phyloP scores from a whole-genome alignment of 2,329 filamentous ascomycete genomes.

The Claviceps sp. region DNA sequence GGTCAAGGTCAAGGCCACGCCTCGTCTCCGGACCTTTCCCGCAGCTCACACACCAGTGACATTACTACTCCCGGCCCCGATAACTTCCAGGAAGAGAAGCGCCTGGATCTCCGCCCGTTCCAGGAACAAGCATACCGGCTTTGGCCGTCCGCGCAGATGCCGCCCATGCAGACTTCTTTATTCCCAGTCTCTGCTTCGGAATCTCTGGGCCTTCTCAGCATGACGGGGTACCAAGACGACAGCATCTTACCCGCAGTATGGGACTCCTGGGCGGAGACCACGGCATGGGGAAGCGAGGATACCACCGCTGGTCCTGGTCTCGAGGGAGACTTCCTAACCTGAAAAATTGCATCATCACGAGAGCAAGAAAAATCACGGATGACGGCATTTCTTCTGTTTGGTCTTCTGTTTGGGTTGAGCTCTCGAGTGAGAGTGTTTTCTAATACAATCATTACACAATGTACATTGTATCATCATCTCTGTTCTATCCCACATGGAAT shows the following conservation, averaged over 20 bases:
- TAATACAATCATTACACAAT: too few relatives aligned
- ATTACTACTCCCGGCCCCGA: constrained; percentile 21
- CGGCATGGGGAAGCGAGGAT: constrained; percentile 1
- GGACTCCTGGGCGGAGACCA: constrained; percentile 14
- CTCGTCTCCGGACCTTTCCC: constrained; percentile 6
- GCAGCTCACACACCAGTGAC: constrained; percentile 19
- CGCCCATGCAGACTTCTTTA: constrained; percentile 16
- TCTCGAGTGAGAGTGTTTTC: too few relatives aligned
- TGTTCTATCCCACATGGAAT: too few relatives aligned
- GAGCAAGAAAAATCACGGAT: too few relatives aligned
- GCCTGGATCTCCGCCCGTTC: constrained; percentile 19
- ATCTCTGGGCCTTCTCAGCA: constrained; percentile 4
- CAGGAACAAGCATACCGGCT: constrained; percentile 19
- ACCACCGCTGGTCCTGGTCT: not conserved
- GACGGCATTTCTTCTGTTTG: too few relatives aligned
- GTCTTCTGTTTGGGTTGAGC: too few relatives aligned
- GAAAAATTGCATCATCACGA: too few relatives aligned
- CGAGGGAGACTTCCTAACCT: too few relatives aligned
- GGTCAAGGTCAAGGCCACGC: not conserved
- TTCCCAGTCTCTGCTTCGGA: constrained; percentile 16
- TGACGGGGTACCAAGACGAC: not conserved
- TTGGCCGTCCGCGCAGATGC: constrained; percentile 13
- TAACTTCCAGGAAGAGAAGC: constrained; percentile 23
- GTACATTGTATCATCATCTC: too few relatives aligned
- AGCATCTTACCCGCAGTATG: not conserved